Evolutionary conservation across 345 rosid genomes (phyloP), one percentile per base, ranked within the genome.

Genomic region (Melastoma malabathricum): DNA sequence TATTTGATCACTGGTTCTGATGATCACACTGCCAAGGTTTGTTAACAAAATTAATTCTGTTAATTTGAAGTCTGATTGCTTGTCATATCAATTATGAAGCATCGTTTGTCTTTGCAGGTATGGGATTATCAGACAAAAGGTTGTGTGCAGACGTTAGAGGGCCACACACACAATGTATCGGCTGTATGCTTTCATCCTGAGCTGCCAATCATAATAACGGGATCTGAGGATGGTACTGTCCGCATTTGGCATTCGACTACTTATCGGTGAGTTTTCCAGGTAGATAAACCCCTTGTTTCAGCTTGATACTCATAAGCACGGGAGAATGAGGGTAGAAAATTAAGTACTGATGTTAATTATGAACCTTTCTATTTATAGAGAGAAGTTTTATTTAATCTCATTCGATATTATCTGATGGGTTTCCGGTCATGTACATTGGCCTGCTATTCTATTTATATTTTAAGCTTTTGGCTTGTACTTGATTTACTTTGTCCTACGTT

Each of bases 1-100:
- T 83, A 76, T 66, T 71, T 89, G 13, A 77, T 89, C 50, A 81
- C 86, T 57, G 96, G 97, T 53, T 89, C 96, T 49, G 94, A 89
- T 68, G 98, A 86, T 73, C 87, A 70, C 64, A 76, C 92, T 61
- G 96, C 88, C 29, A 89, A 86, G 92, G 98, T 89, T 44, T 65
- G 75, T 50, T 14, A 64, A 52, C 14, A 16, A 47, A 34, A 49
- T 43, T 49, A 45, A 54, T 52, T 59, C 83, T 9, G 12, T 34
- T 34, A 7, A 34, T 34, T 34, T 34, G 12, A 34, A 34, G 41
- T 34, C 12, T 8, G 12, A 34, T 34, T 34, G 2, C 41, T 34
- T 34, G 41, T 34, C 41, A 2, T 2, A 7, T 34, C 12, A 34
- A 34, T 9, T 34, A 6, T 34, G 41, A 34, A 34, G 12, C 41